Base-by-base conservation (phyloP, 2,329 filamentous ascomycete species). In the Sordariomycetes sp. region DNA sequence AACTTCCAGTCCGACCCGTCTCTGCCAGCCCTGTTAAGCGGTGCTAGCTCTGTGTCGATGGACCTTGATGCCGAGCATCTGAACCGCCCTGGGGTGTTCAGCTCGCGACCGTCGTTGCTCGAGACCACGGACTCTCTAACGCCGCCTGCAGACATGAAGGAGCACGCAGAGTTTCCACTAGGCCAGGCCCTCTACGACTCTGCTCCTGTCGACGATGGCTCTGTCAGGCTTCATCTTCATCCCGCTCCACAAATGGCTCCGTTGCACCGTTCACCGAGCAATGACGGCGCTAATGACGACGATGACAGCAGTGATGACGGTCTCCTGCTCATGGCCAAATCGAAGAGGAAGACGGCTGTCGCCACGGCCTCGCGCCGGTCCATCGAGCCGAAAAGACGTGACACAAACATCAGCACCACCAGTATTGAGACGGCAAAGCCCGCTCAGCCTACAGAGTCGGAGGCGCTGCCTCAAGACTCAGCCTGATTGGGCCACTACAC, bases 381-480 rank as follows among this genome's bases (percentile, higher is more conserved):
- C 20, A 58, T 58, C 33, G 57, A 56, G 30, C 55, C 64, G 3
- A 59, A 58, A 39, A 62, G 75, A 37, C 66, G 75, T 21, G 71
- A 75, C 42, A 79, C 75, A 35, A 74, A 76, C 43, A 70, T 69
- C 2, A 77, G 72, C 42, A 69, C 73, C 19, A 70, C 68, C 21
- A 79, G 74, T 47, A 76, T 72, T 2, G 75, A 79, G 44, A 80
- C 75, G 28, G 75, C 75, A 25, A 79, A 77, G 57, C 76, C 30
- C n/a, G n/a, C n/a, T n/a, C n/a, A n/a, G n/a, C n/a, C n/a, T n/a
- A 10, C 6, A 5, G 31, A 14, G 30, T 19, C 14, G 29, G 11
- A 17, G 6, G 6, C 19, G 14, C 21, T n/a, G n/a, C n/a, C n/a
- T n/a, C n/a, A n/a, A n/a, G n/a, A n/a, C n/a, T n/a, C n/a, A n/a